These are phyloP conservation scores for Blastocystis sp. DNA, from an alignment of 352 stramenopile species.

Conservation along the genomic window DNA sequence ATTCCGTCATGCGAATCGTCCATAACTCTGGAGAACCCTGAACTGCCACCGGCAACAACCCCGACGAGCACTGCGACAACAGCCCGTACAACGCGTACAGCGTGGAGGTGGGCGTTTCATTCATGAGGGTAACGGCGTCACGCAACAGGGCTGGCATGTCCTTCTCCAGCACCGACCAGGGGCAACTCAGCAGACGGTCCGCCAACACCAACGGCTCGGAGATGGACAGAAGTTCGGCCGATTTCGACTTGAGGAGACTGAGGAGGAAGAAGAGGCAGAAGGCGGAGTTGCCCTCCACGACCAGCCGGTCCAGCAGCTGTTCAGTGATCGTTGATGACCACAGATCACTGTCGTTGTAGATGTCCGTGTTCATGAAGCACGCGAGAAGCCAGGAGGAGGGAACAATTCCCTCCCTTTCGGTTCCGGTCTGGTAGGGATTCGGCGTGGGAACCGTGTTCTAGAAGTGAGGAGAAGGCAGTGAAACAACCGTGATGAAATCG, in stretches of 20 bases:
- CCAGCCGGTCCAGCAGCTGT: constrained; percentile 1
- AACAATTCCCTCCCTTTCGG: background rate
- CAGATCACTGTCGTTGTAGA: constrained; percentile 1
- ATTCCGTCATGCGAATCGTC: constrained; percentile 6
- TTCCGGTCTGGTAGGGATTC: background rate
- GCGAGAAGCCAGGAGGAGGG: constrained; percentile 29
- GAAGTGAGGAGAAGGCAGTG: background rate
- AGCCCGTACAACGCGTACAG: background rate
- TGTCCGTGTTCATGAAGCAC: constrained; percentile 13
- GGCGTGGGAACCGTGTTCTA: background rate
- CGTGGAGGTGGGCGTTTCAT: background rate
- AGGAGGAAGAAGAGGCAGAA: constrained; percentile 20
- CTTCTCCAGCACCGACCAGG: background rate
- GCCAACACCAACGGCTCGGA: background rate
- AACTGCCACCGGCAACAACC: background rate
- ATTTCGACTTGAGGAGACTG: background rate
- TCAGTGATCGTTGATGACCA: constrained; percentile 7
- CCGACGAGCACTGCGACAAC: constrained; percentile 23
- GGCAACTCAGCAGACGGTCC: background rate
- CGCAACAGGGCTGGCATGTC: background rate
- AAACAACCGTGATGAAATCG: constrained; percentile 25
- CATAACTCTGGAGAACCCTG: background rate
- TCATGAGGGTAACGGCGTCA: background rate
- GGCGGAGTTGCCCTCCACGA: constrained; percentile 18
- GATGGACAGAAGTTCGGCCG: background rate